Evolutionary conservation across 2,329 filamentous ascomycete species (phyloP), one percentile per base, ranked within the genome.

Genomic region (Ophiocordyceps unilateralis): DNA sequence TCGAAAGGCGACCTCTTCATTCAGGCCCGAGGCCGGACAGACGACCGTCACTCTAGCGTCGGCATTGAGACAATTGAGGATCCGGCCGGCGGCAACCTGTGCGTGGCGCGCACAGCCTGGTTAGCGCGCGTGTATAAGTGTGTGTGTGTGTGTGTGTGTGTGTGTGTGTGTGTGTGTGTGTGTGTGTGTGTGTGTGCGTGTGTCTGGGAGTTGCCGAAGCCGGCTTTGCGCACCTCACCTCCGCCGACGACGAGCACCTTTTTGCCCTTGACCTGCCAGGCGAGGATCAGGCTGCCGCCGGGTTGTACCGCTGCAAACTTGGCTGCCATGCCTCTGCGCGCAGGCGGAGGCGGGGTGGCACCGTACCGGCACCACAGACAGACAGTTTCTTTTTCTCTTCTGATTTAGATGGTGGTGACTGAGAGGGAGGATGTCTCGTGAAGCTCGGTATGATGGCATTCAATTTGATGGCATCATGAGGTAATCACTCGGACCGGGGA

Each of bases 181-280:
- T n/a, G n/a, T n/a, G n/a, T n/a, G n/a, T n/a, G n/a, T n/a, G n/a
- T n/a, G n/a, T n/a, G n/a, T n/a, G n/a, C n/a, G n/a, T n/a, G n/a
- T n/a, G n/a, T n/a, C n/a, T n/a, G n/a, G n/a, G 15, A 17, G 15
- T 34, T 17, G 7, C 32, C 5, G 15, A 34, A n/a, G n/a, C n/a
- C n/a, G n/a, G n/a, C n/a, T n/a, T 20, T 26, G 36, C 74, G 51
- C 67, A 93, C 89, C 72, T 96, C 89, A 61, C 91, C 91, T 53
- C 91, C 91, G 49, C 91, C 91, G 8, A 98, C 77, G 5, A 98
- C 83, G n/a, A 98, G 67, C 15, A 96, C 81, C 49, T 78, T 77
- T 63, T 93, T 95, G 60, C 81, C 80, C 57, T 78, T 82, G 54
- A 94, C 80, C 66, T 96, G 91, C 88, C 89, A 98, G 57, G 91